Conservation (phyloP, 1,139 yeast genomes). For the Pichia sp. region DNA sequence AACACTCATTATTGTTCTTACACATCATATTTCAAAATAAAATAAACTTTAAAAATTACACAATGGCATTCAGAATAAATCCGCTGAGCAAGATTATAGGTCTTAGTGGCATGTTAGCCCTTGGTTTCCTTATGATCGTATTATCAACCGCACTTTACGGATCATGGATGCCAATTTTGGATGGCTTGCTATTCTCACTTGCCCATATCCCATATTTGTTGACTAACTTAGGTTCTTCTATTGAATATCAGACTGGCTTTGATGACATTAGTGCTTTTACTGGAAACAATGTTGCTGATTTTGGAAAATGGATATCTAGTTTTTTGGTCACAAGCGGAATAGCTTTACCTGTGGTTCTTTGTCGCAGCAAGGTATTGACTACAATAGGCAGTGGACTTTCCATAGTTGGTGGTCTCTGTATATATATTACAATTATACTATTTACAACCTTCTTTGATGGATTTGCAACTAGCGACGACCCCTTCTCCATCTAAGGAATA, state of each 20-base stretch:
- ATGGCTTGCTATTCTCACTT: conserved; percentile 35
- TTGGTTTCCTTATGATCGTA: conserved; percentile 74
- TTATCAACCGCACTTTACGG: conserved; percentile 70
- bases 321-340: conserved; percentile 60
- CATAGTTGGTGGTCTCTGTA: conserved; percentile 61
- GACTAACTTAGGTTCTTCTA: conserved; percentile 18
- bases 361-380: conserved; percentile 57
- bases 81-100: conserved; percentile 72
- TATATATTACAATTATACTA: conserved; percentile 66
- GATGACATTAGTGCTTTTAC: conserved; percentile 19
- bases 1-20: too few relatives aligned
- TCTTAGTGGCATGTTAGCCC: conserved; percentile 64
- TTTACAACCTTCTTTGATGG: conserved; percentile 69
- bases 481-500: conserved; percentile 18
- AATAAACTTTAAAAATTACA: too few relatives aligned
- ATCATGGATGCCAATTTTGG: conserved; percentile 71
- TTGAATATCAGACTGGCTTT: conserved; percentile 21
- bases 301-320: conserved; percentile 65
- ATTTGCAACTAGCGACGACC: conserved; percentile 39
- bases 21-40: too few relatives aligned
- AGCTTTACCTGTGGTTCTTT: conserved; percentile 57
- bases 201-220: conserved; percentile 68
- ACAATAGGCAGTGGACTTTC: conserved; percentile 57
- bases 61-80: conserved; percentile 32
- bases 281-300: conserved; percentile 35